Base-by-base conservation (phyloP, 1,284 basidiomycete genomes). In the Spongispora temasekensis region DNA sequence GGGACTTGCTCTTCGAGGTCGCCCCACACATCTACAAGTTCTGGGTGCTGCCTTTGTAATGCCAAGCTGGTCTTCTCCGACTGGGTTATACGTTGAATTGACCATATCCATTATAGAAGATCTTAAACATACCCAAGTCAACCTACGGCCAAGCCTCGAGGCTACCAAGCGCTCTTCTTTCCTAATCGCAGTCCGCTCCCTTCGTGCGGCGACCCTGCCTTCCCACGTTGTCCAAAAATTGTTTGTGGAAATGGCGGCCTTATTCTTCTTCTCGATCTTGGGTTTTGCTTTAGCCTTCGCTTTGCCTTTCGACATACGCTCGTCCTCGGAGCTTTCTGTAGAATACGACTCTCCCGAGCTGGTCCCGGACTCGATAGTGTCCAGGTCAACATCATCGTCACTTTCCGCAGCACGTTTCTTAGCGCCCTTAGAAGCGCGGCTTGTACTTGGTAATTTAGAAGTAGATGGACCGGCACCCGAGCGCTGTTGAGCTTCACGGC, bases 1-100 rank as follows among this genome's bases (percentile, higher is more conserved):
- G 84, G 81, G 55, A 93, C 82, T 21, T 78, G 84, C 31, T 81
- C 78, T 68, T 90, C 85, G 9, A 99, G 77, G 67, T 97, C 89
- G 34, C 92, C 93, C 97, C 97, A 99, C 23, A 94, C 88, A 68
- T 90, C 82, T 57, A 75, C 78, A 31, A 99, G 85, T 71, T 98
- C 94, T 5, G 88, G 83, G 70, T 93, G 91, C 68, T 87, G 75
- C 57, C 77, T 81, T 32, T 82, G 79, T 28, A 95, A 76, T 8
- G 86, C 83, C 42, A 94, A 74, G 5, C 85, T 80, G 9, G 89
- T 83, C 74, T 85, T 93, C 76, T 96, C 94, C 5, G 92, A 87
- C 88, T 95, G 56, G 46, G 28, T 46, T 15, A 58, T 23, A 61
- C 28, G 32, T 42, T 60, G 34, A 56, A 28, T 19, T 21, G 9